phyloP scores from a whole-genome alignment of 371 early-diverging fungal species.

The Mucor velutinosus region DNA sequence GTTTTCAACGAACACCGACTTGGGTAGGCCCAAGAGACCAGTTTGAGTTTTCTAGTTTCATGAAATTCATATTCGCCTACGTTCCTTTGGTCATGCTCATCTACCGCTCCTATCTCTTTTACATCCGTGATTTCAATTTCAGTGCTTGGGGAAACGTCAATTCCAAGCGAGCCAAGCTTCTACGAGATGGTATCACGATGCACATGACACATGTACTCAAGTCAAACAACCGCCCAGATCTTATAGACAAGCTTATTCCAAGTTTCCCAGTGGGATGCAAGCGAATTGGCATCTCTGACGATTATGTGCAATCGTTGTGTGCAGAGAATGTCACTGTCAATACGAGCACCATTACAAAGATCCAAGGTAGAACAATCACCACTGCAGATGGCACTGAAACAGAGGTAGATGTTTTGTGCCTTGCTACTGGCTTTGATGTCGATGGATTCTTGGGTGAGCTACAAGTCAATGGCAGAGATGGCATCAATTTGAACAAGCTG shows the following conservation, averaged over 20 bases:
- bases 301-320: constrained; percentile 51
- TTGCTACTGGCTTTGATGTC: constrained; percentile 68
- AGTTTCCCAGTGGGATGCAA: constrained; percentile 59
- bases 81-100: constrained; percentile 41
- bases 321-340: constrained; percentile 50
- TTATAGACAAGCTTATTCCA: constrained; percentile 49
- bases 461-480: constrained; percentile 25
- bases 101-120: constrained; percentile 20
- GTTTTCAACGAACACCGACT: constrained; percentile 54
- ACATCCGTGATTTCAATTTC: background rate
- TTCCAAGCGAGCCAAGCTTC: background rate
- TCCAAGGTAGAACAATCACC: constrained; percentile 47
- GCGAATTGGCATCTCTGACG: constrained; percentile 54
- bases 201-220: constrained; percentile 12
- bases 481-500: constrained; percentile 9
- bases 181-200: background rate
- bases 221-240: constrained; percentile 22
- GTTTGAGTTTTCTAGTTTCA: constrained; percentile 16
- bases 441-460: constrained; percentile 35
- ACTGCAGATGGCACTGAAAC: constrained; percentile 38
- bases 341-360: constrained; percentile 34
- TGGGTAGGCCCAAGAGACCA: constrained; percentile 41
- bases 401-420: constrained; percentile 55
- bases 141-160: background rate
- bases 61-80: constrained; percentile 41